phyloP scores from a whole-genome alignment of 306 rosid genomes.

The Cucumis hystrix region DNA sequence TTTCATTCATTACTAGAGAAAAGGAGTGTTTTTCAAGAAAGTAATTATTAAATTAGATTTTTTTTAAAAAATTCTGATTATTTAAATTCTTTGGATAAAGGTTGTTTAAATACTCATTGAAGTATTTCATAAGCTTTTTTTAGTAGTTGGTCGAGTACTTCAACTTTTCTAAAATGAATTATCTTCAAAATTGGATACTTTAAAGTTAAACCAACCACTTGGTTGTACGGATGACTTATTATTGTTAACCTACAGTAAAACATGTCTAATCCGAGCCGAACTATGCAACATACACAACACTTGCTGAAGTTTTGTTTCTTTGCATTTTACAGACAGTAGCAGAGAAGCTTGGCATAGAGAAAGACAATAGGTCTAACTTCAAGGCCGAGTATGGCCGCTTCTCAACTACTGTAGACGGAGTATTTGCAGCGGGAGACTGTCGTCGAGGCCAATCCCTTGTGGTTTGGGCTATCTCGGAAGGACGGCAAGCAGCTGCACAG shows the following conservation, averaged over 20 bases:
- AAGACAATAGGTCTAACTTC: slow-evolving; percentile 67
- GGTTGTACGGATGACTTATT: not conserved
- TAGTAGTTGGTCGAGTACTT: too few relatives aligned
- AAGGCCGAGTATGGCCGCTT: slow-evolving; percentile 86
- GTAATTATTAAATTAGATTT: too few relatives aligned
- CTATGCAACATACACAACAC: not conserved
- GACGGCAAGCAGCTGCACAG: slow-evolving; percentile 73
- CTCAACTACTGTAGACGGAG: slow-evolving; percentile 61
- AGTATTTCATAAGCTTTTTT: too few relatives aligned
- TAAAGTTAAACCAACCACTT: too few relatives aligned
- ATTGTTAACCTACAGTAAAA: not conserved
- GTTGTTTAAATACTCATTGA: too few relatives aligned
- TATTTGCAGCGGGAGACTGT: slow-evolving; percentile 90
- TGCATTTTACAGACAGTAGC: slow-evolving; percentile 43
- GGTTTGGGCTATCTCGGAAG: slow-evolving; percentile 95
- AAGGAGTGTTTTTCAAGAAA: too few relatives aligned
- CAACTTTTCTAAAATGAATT: too few relatives aligned
- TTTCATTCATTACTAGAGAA: not conserved
- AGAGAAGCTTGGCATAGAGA: slow-evolving; percentile 65
- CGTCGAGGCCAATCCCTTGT: slow-evolving; percentile 90
- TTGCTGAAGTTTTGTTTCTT: slow-evolving; percentile 1
- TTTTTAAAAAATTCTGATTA: too few relatives aligned
- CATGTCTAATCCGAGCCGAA: not conserved
- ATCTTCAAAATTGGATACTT: too few relatives aligned
- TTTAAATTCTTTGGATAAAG: too few relatives aligned